Evolutionary conservation across 2,329 filamentous ascomycete genomes (phyloP).

Genomic region (Aspergillus neotritici): DNA sequence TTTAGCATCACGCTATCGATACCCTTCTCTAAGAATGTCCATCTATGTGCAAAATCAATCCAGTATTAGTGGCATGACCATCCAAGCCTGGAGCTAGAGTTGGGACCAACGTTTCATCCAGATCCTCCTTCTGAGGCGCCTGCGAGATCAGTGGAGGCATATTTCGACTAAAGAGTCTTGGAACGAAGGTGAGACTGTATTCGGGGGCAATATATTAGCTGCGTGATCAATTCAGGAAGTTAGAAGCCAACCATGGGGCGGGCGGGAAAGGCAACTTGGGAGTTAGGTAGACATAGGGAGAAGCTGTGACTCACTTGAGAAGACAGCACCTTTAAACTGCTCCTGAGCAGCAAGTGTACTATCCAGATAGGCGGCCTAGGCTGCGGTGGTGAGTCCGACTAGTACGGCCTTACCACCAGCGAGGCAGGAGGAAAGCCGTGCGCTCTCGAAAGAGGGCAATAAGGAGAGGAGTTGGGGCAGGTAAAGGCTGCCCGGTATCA

Average conservation of each 20-base stretch:
- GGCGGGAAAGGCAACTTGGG: neutral
- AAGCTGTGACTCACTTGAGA: slow-evolving; percentile 1
- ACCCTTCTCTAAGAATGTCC: slow-evolving; percentile 81
- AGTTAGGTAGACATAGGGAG: neutral
- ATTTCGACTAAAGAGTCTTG: slow-evolving; percentile 10
- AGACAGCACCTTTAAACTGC: slow-evolving; percentile 1
- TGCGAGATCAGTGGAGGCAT: slow-evolving; percentile 38
- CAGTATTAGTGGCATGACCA: neutral
- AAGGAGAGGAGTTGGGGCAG: neutral
- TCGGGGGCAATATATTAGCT: no score
- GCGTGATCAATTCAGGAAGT: slow-evolving; percentile 8
- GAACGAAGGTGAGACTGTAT: slow-evolving; percentile 1
- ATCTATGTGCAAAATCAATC: slow-evolving; percentile 50
- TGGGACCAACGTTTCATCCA: slow-evolving; percentile 55
- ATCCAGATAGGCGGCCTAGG: slow-evolving; percentile 6
- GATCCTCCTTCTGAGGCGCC: slow-evolving; percentile 52
- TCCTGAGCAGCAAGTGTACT: no score
- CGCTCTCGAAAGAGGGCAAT: slow-evolving; percentile 3
- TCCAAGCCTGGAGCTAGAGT: neutral
- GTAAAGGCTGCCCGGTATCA: neutral
- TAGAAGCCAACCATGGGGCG: slow-evolving; percentile 4
- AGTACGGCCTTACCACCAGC: neutral
- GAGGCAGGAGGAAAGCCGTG: slow-evolving; percentile 6
- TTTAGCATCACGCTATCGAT: slow-evolving; percentile 92
- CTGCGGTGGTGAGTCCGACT: slow-evolving; percentile 7